These are phyloP conservation scores for Trematosphaeria pertusa DNA, from an alignment of 2,329 filamentous ascomycete genomes.

Conservation along the genomic window DNA sequence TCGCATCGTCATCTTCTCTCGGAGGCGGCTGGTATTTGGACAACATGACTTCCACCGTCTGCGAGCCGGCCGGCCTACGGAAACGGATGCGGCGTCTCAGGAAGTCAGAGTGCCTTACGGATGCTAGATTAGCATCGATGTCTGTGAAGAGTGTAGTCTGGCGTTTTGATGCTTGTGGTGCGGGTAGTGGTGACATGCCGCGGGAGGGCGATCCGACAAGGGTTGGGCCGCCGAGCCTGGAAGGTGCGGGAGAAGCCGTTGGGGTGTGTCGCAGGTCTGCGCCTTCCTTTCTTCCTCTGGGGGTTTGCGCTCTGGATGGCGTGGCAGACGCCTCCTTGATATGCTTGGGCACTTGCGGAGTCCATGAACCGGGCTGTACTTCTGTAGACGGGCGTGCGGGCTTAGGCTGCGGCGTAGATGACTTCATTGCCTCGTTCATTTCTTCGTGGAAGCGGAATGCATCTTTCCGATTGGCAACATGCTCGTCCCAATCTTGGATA, in stretches of 20 bases:
- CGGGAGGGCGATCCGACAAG: slow-evolving; percentile 38
- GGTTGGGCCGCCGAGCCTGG: slow-evolving; percentile 34
- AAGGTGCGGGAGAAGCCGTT: slow-evolving; percentile 33
- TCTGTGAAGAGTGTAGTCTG: slow-evolving; percentile 44
- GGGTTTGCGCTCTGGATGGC: slow-evolving; percentile 44
- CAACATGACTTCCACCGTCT: slow-evolving; percentile 41
- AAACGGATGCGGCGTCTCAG: slow-evolving; percentile 46
- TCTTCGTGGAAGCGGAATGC: slow-evolving; percentile 57
- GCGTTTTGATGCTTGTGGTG: slow-evolving; percentile 33
- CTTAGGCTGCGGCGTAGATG: slow-evolving; percentile 36
- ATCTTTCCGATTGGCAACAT: slow-evolving; percentile 57
- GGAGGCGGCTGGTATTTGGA: slow-evolving; percentile 45
- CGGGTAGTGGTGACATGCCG: slow-evolving; percentile 36
- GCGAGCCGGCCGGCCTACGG: slow-evolving; percentile 29
- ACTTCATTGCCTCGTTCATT: slow-evolving; percentile 49
- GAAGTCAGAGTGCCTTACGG: slow-evolving; percentile 38
- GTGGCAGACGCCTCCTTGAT: slow-evolving; percentile 37
- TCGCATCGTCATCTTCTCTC: slow-evolving; percentile 27
- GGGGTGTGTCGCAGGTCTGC: slow-evolving; percentile 30
- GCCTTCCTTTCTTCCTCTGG: slow-evolving; percentile 45
- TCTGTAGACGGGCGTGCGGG: slow-evolving; percentile 35
- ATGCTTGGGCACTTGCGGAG: slow-evolving; percentile 46
- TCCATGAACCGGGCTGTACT: slow-evolving; percentile 38
- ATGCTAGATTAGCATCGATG: slow-evolving; percentile 41
- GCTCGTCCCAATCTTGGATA: slow-evolving; percentile 56